Evolutionary conservation across 495 filamentous ascomycete genomes (phyloP).

Genomic region (Entonaema liquescens): DNA sequence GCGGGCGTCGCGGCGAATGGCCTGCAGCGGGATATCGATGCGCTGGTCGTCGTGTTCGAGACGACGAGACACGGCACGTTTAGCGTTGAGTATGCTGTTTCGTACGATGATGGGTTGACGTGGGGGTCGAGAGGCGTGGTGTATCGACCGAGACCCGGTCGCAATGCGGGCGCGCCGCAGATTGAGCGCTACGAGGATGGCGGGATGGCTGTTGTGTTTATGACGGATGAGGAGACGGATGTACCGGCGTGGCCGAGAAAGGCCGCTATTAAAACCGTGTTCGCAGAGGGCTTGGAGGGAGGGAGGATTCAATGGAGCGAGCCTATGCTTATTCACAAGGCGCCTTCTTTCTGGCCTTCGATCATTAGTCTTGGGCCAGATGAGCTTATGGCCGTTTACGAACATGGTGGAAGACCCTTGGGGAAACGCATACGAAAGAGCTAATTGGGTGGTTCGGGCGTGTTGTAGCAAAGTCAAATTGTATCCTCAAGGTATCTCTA

Average conservation of each 20-base stretch:
- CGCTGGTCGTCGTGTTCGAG: conserved; percentile 68
- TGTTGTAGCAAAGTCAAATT: not conserved
- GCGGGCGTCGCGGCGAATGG: conserved; percentile 42
- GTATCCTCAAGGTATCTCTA: not conserved
- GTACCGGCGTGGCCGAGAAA: conserved; percentile 40
- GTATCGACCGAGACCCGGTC: conserved; percentile 53
- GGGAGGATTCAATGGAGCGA: conserved; percentile 37
- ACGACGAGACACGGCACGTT: conserved; percentile 60
- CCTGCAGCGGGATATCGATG: conserved; percentile 23
- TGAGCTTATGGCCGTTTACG: conserved; percentile 44
- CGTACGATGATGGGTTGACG: conserved; percentile 64
- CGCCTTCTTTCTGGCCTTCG: conserved; percentile 42
- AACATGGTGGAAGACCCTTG: conserved; percentile 37
- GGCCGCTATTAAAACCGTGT: conserved; percentile 46
- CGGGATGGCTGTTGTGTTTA: conserved; percentile 63
- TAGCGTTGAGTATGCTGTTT: conserved; percentile 63
- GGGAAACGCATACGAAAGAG: conserved; percentile 30
- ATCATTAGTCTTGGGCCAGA: conserved; percentile 30
- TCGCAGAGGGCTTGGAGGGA: conserved; percentile 24
- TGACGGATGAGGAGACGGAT: conserved; percentile 65
- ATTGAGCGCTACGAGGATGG: conserved; percentile 63
- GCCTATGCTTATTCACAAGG: conserved; percentile 28
- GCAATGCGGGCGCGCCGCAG: conserved; percentile 66
- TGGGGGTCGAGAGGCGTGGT: conserved; percentile 65
- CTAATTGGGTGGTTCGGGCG: not conserved